Evolutionary conservation across 208 protist species (phyloP), one percentile per base, ranked within the genome.

Genomic region (Sergeia podlipaevii): DNA sequence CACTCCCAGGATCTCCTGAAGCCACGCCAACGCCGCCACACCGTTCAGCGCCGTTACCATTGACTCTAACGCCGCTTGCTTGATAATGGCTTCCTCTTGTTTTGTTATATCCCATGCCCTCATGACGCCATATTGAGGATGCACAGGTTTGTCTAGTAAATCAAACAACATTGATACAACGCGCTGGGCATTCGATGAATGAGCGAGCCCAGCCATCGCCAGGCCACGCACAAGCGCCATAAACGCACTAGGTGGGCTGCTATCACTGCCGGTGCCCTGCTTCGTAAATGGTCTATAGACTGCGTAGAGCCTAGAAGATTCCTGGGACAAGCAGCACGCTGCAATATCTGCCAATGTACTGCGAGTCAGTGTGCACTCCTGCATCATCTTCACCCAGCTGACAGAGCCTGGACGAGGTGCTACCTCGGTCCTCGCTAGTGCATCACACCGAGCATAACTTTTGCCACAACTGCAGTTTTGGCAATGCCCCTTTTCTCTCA

Each of bases 111-210:
- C 81, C 81, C 81, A 89, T 18, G 65, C 29, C 0, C 57, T 46
- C 6, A 62, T 53, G 18, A 54, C 52, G 42, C 63, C 74, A n/a
- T 65, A 37, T 10, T 70, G 76, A 15, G 81, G 77, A 51, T 85
- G 77, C 6, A 77, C 50, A 0, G 74, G 66, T 30, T 89, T 89
- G 26, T 64, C 43, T 27, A 89, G 61, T 36, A 80, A 49, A n/a
- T 89, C 81, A 0, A 76, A 4, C 28, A 89, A 46, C 17, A 85
- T 21, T 18, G 45, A 43, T 1, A 57, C 67, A 38, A 85, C 50
- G 2, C 60, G 53, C 7, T 32, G 27, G 17, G 53, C 61, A 24
- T 74, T 7, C 11, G 17, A 45, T 1, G 24, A 0, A 0, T 54
- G 54, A 8, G 52, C 32, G 5, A 39, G 18, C 6, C 41, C 39